A percentile compares a stretch with the other conserved stretches of the same genome.
phyloP scores from a whole-genome alignment of 2,329 filamentous ascomycete species.

The Hypoxylon sp. region DNA sequence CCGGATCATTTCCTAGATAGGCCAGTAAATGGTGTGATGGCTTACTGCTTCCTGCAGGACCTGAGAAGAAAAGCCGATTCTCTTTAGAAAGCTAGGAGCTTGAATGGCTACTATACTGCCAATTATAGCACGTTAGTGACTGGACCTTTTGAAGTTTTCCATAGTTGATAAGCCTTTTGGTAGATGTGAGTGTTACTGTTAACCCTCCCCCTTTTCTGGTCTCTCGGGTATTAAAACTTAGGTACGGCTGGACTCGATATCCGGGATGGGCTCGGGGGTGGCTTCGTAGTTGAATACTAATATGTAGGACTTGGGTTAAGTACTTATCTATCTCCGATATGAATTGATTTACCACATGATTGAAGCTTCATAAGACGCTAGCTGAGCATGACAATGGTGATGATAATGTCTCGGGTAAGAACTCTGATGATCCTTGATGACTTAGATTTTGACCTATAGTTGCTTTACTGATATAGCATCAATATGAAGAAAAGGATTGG shows the following conservation, averaged over 20 bases:
- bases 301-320: background rate
- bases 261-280: slow-evolving; percentile 1
- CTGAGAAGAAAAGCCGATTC: slow-evolving; percentile 49
- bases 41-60: slow-evolving; percentile 36
- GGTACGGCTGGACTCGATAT: slow-evolving; percentile 17
- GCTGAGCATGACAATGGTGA: background rate
- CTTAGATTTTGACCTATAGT: slow-evolving; percentile 1
- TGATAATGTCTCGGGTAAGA: background rate
- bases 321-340: background rate
- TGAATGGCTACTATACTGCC: slow-evolving; percentile 26
- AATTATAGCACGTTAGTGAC: slow-evolving; percentile 29
- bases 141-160: slow-evolving; percentile 26
- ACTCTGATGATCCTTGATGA: background rate
- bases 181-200: slow-evolving; percentile 30
- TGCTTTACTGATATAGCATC: slow-evolving; percentile 1
- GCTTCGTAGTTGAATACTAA: background rate
- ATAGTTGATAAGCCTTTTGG: slow-evolving; percentile 32
- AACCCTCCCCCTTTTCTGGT: background rate
- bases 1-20: slow-evolving; percentile 44
- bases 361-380: background rate
- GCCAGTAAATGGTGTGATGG: slow-evolving; percentile 45
- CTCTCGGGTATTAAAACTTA: background rate
- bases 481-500: background rate
- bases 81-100: slow-evolving; percentile 32
- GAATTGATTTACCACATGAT: background rate